phyloP scores from a whole-genome alignment of 192 early-diverging fungal species.

The Mortierella alpina region DNA sequence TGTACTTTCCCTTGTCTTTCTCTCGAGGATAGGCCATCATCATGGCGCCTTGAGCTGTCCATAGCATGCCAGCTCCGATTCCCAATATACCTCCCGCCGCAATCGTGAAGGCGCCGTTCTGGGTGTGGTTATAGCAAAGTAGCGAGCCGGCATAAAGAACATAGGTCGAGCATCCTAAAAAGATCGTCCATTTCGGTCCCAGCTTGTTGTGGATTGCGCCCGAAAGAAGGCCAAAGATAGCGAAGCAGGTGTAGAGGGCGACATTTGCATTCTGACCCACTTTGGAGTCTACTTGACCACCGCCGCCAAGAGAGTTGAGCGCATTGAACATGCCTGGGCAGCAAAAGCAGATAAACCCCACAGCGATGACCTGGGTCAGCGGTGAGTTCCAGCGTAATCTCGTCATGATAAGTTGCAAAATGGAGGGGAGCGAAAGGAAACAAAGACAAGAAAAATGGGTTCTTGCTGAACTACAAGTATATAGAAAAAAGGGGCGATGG shows the following conservation, averaged over 20 bases:
- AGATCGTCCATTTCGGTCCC: slow-evolving; percentile 73
- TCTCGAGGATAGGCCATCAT: slow-evolving; percentile 86
- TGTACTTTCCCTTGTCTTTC: slow-evolving; percentile 77
- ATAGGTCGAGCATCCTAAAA: slow-evolving; percentile 73
- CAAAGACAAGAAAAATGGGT: too few species aligned
- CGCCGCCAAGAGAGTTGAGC: slow-evolving; percentile 66
- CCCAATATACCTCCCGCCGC: slow-evolving; percentile 82
- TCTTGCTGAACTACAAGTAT: too few species aligned
- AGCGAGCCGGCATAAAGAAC: slow-evolving; percentile 83
- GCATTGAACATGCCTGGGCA: slow-evolving; percentile 83
- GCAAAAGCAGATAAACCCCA: slow-evolving; percentile 76
- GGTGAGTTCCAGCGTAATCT: slow-evolving; percentile 59
- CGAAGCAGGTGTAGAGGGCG: slow-evolving; percentile 78
- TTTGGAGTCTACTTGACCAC: slow-evolving; percentile 65
- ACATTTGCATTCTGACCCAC: slow-evolving; percentile 75
- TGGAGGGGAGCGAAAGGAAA: too few species aligned
- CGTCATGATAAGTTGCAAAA: not conserved
- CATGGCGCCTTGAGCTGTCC: slow-evolving; percentile 80
- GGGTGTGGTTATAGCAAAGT: slow-evolving; percentile 67
- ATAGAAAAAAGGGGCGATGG: too few species aligned
- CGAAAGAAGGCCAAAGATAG: slow-evolving; percentile 76
- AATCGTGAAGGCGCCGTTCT: slow-evolving; percentile 67
- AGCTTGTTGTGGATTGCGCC: slow-evolving; percentile 81
- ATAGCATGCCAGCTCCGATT: slow-evolving; percentile 77
- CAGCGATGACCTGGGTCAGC: slow-evolving; percentile 72